Base-by-base conservation (phyloP, 257 asterid genomes). In the Fraxinus quadrangulata region DNA sequence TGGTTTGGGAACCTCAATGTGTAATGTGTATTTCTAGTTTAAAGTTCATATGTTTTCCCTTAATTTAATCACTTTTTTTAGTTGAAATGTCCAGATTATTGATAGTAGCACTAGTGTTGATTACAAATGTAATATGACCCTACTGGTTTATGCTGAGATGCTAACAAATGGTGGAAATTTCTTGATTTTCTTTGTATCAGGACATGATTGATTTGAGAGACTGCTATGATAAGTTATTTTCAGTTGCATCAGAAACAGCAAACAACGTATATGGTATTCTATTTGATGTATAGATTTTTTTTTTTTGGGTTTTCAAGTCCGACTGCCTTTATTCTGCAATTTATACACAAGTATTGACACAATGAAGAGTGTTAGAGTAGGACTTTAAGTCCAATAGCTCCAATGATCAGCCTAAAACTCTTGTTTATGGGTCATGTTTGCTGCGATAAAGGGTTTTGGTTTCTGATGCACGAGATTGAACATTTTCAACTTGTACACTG, bases 231-330 rank as follows among this genome's bases (percentile, higher is more conserved):
- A 89, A 96, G 83, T 88, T 94, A 77, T 93, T 94, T 78, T 91
- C 97, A 45, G 99, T 97, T 77, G 97, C 99, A 7, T 96, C 97
- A 13, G 97, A 97, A 56, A 92, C 97, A 34, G 94, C 95, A 77
- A 94, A 94, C 86, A 91, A 96, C 81, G 97, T 85, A 82, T 94
- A 91, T 76, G 97, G 97, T 94, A 90, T 77, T 17, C 73, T 56
- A 36, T 34, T 61, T 30, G 70, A 75, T 37, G 75, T 47, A 61
- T 19, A 61, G 16, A 31, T 73, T 67, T 71, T 79, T 17, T 17
- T 56, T 54, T 72, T 28, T 68, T 26, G 28, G 63, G 11, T 10
- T 47, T 47, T 3, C 1, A 63, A 23, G 12, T 63, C 16, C 0
- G 74, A 68, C 40, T 23, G 36, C 51, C 73, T 72, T 49, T 30